Base-by-base conservation (phyloP, 208 protist species). In the Acanthamoeba comandoni region DNA sequence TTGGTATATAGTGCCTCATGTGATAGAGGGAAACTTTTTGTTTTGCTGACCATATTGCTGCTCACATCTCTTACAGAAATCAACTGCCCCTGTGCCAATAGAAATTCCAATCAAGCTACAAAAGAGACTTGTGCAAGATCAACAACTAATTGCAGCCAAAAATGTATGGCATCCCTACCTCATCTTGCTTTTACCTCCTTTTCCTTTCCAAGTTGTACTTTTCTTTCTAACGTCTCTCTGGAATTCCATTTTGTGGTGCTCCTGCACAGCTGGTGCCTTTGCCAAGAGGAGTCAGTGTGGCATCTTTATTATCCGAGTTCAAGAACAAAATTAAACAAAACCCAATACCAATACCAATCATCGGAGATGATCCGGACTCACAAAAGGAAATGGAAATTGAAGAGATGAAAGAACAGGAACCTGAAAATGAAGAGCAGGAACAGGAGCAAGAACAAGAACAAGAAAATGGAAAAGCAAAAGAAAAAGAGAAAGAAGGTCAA, bases 81-180 rank as follows among this genome's bases (percentile, higher is more conserved):
- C n/a, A n/a, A n/a, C n/a, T n/a, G n/a, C n/a, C n/a, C n/a, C n/a
- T 22, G n/a, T 29, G 73, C 73, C 75, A 12, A 85, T 89, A 2
- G 82, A 89, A 15, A 89, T 89, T 5, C 82, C 82, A 13, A 58
- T 35, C 15, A 71, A 71, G 43, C 43, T 89, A 51, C 55, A 57
- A 22, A 89, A 89, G 48, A 43, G 82, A 19, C 82, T 89, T 2
- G 82, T 89, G 5, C 55, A 51, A 4, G 82, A 89, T 35, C 82
- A 89, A 22, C 60, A 22, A 17, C 58, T 73, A 15, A 71, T 89
- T 13, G 12, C 60, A 12, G 26, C 2, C 35, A 70, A 89, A 70
- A 73, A 24, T n/a, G 82, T 89, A 89, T 39, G 52, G 12, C 17
- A 17, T 60, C 55, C 55, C 55, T 60, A 15, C 55, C 55, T 60